Evolutionary conservation across 768 basidiomycete genomes (phyloP).

Genomic region (Paxillus involutus): DNA sequence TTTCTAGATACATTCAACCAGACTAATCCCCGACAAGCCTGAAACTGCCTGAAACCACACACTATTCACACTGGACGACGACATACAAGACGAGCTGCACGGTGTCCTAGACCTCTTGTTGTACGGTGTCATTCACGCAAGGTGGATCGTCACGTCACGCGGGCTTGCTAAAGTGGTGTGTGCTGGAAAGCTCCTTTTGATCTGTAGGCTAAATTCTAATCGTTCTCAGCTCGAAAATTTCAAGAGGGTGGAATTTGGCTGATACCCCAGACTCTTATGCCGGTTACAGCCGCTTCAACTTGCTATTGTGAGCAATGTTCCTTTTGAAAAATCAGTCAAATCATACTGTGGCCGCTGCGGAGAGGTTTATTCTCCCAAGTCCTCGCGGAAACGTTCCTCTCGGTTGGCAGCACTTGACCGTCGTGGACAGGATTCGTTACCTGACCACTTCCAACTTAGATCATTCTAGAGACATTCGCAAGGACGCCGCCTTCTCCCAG

Average conservation of each 20-base stretch:
- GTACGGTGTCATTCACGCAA: conserved; percentile 94
- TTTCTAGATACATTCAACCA: not conserved
- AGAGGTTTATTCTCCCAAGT: conserved; percentile 97
- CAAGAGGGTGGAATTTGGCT: conserved; percentile 91
- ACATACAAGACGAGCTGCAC: conserved; percentile 90
- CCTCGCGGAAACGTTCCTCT: conserved; percentile 65
- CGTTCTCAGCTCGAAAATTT: conserved; percentile 83
- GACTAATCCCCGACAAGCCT: conserved; percentile 29
- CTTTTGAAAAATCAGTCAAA: conserved; percentile 98
- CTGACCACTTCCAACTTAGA: no score
- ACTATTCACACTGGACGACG: conserved; percentile 62
- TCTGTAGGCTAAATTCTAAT: not conserved
- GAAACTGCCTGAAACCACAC: not conserved
- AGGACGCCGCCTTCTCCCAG: no score
- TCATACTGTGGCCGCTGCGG: conserved; percentile 98
- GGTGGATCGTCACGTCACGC: conserved; percentile 94
- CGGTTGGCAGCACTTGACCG: no score
- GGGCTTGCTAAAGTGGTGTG: conserved; percentile 93
- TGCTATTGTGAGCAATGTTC: conserved; percentile 96
- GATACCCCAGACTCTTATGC: conserved; percentile 96
- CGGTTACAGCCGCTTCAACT: conserved; percentile 93
- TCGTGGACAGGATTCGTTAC: no score
- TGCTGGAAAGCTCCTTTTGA: not conserved
- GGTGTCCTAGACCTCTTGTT: conserved; percentile 91
- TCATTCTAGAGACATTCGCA: no score